Conservation (phyloP, 2,329 filamentous ascomycete genomes). For the Pseudogymnoascus sp. region DNA sequence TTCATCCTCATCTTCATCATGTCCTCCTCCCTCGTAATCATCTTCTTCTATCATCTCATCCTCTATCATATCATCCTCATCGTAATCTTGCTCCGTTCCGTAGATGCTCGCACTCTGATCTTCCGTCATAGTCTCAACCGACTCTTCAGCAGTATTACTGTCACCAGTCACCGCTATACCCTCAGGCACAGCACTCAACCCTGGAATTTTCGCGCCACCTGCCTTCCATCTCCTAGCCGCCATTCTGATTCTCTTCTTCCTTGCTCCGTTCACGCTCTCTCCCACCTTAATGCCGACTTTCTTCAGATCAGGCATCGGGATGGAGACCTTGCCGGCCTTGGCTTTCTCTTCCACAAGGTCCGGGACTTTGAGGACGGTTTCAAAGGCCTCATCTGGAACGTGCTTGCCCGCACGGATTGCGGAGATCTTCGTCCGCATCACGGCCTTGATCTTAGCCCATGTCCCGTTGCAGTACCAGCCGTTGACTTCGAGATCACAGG, state of each 20-base stretch:
- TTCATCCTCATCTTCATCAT: slow-evolving; percentile 17
- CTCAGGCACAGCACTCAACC: not conserved
- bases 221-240: slow-evolving; percentile 1
- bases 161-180: slow-evolving; percentile 11
- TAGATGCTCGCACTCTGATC: slow-evolving; percentile 18
- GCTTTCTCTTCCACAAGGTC: slow-evolving; percentile 21
- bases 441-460: slow-evolving; percentile 72
- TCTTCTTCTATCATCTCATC: slow-evolving; percentile 21
- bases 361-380: slow-evolving; percentile 32
- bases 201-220: not conserved
- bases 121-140: slow-evolving; percentile 26
- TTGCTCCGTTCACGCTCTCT: slow-evolving; percentile 12
- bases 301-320: slow-evolving; percentile 22
- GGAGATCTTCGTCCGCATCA: slow-evolving; percentile 81
- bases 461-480: slow-evolving; percentile 82
- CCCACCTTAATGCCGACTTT: slow-evolving; percentile 17
- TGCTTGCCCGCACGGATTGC: slow-evolving; percentile 50
- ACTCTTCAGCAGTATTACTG: slow-evolving; percentile 18
- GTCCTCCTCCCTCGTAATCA: slow-evolving; percentile 20
- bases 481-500: slow-evolving; percentile 53
- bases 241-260: slow-evolving; percentile 10
- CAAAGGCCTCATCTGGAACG: slow-evolving; percentile 41
- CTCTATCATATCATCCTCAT: slow-evolving; percentile 13
- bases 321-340: slow-evolving; percentile 15
- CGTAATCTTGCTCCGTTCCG: slow-evolving; percentile 15